Evolutionary conservation across 768 basidiomycete genomes (phyloP).

Genomic region (Phlebiopsis flavidoalba): DNA sequence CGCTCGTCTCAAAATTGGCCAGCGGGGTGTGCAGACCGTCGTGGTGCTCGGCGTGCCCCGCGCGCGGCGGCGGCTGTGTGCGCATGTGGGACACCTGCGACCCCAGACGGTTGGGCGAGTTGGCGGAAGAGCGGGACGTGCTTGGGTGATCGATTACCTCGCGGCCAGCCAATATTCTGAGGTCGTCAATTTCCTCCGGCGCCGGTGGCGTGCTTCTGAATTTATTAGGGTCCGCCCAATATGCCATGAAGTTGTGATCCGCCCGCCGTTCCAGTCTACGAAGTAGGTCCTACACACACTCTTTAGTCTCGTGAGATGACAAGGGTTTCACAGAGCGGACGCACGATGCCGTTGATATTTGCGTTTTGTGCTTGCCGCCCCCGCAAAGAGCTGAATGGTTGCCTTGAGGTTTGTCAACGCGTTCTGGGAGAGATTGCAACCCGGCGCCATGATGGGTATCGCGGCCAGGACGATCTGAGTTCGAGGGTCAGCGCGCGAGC

Average conservation of each 20-base stretch:
- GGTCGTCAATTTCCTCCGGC: conserved; percentile 1
- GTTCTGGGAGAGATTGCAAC: conserved; percentile 34
- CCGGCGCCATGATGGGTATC: conserved; percentile 39
- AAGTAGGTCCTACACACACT: conserved; percentile 27
- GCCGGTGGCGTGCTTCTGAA: not conserved
- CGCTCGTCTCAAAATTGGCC: not conserved
- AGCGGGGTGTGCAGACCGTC: not conserved
- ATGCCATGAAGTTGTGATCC: conserved; percentile 24
- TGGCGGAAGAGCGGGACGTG: not conserved
- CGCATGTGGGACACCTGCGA: conserved; percentile 8
- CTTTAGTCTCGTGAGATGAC: conserved; percentile 1
- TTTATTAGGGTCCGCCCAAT: not conserved
- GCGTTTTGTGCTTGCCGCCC: conserved; percentile 36
- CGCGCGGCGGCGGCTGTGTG: not conserved
- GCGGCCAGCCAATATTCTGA: not conserved
- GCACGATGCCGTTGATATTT: conserved; percentile 32
- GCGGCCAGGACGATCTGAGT: conserved; percentile 40
- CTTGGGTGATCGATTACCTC: conserved; percentile 2
- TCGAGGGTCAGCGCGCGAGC: not conserved
- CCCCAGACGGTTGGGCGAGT: not conserved
- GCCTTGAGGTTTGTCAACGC: conserved; percentile 35
- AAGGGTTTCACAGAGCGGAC: conserved; percentile 3
- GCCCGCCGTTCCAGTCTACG: conserved; percentile 35
- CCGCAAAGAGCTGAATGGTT: conserved; percentile 36
- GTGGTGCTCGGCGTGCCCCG: too few relatives aligned